Evolutionary conservation across 352 stramenopile genomes (phyloP).

Genomic region (Phytophthora sp.): DNA sequence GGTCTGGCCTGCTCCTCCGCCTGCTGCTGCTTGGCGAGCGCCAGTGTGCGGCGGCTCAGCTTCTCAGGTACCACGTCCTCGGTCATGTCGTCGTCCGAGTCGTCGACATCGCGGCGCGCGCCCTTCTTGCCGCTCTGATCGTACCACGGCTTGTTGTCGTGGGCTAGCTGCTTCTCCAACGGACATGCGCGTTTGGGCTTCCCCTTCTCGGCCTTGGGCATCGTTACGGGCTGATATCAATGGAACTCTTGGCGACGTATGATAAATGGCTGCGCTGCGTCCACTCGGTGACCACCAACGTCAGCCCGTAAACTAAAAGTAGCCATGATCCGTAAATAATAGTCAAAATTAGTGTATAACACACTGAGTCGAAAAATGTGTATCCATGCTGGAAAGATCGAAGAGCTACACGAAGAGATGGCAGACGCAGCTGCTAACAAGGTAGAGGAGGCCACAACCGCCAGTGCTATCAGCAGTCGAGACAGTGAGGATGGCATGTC

Average conservation of each 20-base stretch:
- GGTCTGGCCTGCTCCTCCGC: constrained; percentile 70
- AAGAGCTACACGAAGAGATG: constrained; percentile 8
- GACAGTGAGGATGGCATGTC: constrained; percentile 45
- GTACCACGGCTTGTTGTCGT: constrained; percentile 89
- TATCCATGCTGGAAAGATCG: constrained; percentile 31
- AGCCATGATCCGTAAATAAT: constrained; percentile 3
- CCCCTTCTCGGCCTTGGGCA: constrained; percentile 75
- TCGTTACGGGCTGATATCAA: constrained; percentile 19
- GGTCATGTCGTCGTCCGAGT: constrained; percentile 68
- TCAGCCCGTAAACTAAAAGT: background rate
- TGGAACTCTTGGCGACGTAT: constrained; percentile 9
- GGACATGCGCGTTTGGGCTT: constrained; percentile 88
- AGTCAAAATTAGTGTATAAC: background rate
- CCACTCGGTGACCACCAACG: constrained; percentile 36
- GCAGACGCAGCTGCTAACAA: constrained; percentile 2
- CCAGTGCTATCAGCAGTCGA: constrained; percentile 25
- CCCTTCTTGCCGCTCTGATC: constrained; percentile 46
- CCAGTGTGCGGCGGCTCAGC: constrained; percentile 82
- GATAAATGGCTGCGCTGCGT: constrained; percentile 41
- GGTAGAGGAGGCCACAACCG: constrained; percentile 27
- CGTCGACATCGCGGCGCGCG: constrained; percentile 43
- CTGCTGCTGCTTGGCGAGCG: constrained; percentile 79
- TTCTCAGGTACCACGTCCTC: constrained; percentile 81
- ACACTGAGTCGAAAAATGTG: constrained; percentile 10
- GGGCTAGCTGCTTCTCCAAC: constrained; percentile 88